Base-by-base conservation (phyloP, 306 rosid species). In the Prunus armeniaca region DNA sequence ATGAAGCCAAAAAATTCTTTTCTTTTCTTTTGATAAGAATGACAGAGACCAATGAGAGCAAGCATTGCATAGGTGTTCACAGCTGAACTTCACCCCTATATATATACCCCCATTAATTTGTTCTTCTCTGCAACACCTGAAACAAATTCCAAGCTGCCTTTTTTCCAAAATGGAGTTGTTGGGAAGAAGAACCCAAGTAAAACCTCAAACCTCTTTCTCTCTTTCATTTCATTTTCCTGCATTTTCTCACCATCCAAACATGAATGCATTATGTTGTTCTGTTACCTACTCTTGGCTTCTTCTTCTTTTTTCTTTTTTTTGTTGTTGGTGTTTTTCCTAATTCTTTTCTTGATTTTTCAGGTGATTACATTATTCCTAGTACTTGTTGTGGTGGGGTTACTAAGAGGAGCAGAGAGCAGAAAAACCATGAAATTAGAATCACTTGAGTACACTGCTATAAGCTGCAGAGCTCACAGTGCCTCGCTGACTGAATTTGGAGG, bases 401-500 rank as follows among this genome's bases (percentile, higher is more conserved):
- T 70, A 27, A 76, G 70, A 65, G 78, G 55, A 14, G 68, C 20
- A 10, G 80, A 72, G 77, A 57, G 83, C 77, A 70, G 83, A 74
- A 41, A 10, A 71, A 68, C 30, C 30, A 62, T 38, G 43, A 65
- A 43, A 51, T 43, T 71, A 12, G 84, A 71, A 38, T 38, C 25
- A 9, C 73, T 79, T 41, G 85, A 80, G 74, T 86, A 83, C 80
- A 58, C 62, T 5, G 89, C 87, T 18, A 80, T 83, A 46, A 86
- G 70, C 30, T 86, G 89, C 75, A 86, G 89, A 67, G 85, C 81
- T 24, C 87, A 83, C 71, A 83, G 79, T 38, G 89, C 85, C 20
- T 83, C 87, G 0, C n/a, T 86, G 51, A 77, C 81, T 3, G 89
- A 86, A 6, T 83, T 67, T 55, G 89, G 89, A 68, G 89, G 89